Evolutionary conservation across 2,329 filamentous ascomycete species (phyloP).

Genomic region (Fusarium brevicatenulatum): DNA sequence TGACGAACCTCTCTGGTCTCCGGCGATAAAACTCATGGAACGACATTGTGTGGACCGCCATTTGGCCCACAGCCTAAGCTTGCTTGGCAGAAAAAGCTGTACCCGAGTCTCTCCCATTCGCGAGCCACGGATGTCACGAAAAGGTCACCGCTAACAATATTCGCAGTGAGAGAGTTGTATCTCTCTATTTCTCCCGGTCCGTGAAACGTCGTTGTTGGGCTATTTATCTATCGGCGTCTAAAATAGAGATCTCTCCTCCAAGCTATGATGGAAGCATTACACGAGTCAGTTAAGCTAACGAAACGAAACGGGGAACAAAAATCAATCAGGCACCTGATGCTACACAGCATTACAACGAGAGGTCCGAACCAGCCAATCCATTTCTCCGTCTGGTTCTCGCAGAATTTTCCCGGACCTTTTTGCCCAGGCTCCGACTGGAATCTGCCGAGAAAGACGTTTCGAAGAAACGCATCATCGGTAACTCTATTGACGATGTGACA

Average conservation of each 20-base stretch:
- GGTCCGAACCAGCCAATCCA: neutral
- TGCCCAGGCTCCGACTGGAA: neutral
- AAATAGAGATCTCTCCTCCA: neutral
- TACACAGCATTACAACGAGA: neutral
- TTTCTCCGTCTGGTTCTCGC: neutral
- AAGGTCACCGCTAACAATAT: slow-evolving; percentile 13
- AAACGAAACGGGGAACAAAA: neutral
- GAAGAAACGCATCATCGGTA: neutral
- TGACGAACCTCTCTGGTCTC: neutral
- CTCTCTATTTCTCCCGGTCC: neutral
- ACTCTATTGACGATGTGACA: slow-evolving; percentile 10
- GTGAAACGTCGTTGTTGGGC: neutral
- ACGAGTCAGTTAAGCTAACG: slow-evolving; percentile 1
- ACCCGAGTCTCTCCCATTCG: slow-evolving; percentile 15
- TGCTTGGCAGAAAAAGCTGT: slow-evolving; percentile 24
- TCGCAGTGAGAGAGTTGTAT: neutral
- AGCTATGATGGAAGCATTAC: neutral
- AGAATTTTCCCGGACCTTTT: neutral
- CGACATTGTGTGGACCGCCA: slow-evolving; percentile 28
- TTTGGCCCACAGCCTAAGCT: slow-evolving; percentile 14
- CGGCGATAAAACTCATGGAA: slow-evolving; percentile 27
- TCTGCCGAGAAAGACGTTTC: neutral
- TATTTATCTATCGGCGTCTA: slow-evolving; percentile 2
- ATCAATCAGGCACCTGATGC: neutral
- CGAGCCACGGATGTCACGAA: neutral